Percentiles rank a stretch among this genome's conserved stretches.
Conservation (phyloP, 345 rosid species). For the Sonneratia caseolaris region DNA sequence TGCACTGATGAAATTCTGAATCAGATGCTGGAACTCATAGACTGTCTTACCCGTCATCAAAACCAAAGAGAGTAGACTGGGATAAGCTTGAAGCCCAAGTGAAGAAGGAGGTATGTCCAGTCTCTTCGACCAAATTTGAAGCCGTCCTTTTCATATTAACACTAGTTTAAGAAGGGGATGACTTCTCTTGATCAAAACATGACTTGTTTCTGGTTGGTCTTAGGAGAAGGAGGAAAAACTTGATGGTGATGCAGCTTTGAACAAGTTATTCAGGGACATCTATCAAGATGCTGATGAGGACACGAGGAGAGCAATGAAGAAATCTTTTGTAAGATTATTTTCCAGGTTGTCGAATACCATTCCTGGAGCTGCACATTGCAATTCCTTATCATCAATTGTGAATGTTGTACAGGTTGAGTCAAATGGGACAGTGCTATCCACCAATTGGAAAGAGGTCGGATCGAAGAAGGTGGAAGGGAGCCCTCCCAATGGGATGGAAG, state of each 20-base stretch:
- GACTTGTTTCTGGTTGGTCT: constrained; percentile 7
- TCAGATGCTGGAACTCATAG: constrained; percentile 32
- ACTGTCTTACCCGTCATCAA: constrained; percentile 78
- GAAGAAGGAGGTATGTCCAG: constrained; percentile 55
- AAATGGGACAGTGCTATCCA: constrained; percentile 86
- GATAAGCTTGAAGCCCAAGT: constrained; percentile 83
- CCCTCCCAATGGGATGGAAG: constrained; percentile 91
- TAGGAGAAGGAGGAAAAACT: constrained; percentile 97
- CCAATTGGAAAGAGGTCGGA: constrained; percentile 97
- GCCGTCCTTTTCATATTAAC: not conserved
- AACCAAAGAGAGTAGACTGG: constrained; percentile 54
- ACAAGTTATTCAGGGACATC: constrained; percentile 81
- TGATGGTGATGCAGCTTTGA: constrained; percentile 94
- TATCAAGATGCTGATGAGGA: constrained; percentile 78
- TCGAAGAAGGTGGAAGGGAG: constrained; percentile 81
- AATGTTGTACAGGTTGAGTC: constrained; percentile 57
- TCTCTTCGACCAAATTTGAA: not conserved
- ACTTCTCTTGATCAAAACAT: not conserved
- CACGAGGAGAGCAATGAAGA: constrained; percentile 80
- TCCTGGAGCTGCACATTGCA: not conserved
- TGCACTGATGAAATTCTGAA: not conserved
- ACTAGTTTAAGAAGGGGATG: not conserved
- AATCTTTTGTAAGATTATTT: constrained; percentile 71
- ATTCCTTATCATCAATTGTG: not conserved
- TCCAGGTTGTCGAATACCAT: not conserved